Evolutionary conservation across 805 yeast species (phyloP).

Genomic region (Nakazawaea molendinolei): DNA sequence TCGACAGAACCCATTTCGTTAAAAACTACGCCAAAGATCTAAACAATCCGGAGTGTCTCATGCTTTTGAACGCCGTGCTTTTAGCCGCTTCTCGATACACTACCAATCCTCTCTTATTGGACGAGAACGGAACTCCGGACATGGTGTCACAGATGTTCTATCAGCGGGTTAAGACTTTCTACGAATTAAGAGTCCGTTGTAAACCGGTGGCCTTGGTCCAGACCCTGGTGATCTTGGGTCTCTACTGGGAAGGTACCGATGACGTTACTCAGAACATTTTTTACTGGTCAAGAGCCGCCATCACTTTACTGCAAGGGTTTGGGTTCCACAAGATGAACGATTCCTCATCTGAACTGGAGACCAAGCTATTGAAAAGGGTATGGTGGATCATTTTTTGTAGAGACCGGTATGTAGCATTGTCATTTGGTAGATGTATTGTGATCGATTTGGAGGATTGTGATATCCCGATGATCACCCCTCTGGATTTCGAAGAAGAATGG

Average conservation of each 20-base stretch:
- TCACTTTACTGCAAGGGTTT: slow-evolving; percentile 65
- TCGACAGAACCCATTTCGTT: slow-evolving; percentile 59
- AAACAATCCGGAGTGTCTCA: slow-evolving; percentile 51
- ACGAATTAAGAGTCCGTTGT: slow-evolving; percentile 61
- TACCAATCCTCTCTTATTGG: slow-evolving; percentile 43
- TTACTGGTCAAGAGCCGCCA: slow-evolving; percentile 66
- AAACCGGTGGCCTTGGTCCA: slow-evolving; percentile 60
- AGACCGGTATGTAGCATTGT: slow-evolving; percentile 63
- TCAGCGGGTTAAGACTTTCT: slow-evolving; percentile 68
- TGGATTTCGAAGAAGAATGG: slow-evolving; percentile 55
- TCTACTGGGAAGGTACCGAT: slow-evolving; percentile 72
- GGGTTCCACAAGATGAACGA: slow-evolving; percentile 50
- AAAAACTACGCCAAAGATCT: slow-evolving; percentile 45
- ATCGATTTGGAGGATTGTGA: slow-evolving; percentile 71
- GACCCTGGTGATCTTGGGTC: slow-evolving; percentile 53
- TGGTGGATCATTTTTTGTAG: slow-evolving; percentile 77
- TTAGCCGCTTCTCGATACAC: slow-evolving; percentile 64
- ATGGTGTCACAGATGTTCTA: slow-evolving; percentile 54
- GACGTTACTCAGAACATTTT: slow-evolving; percentile 59
- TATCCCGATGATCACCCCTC: slow-evolving; percentile 62
- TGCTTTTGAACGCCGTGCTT: slow-evolving; percentile 59
- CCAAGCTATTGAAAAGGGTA: slow-evolving; percentile 48
- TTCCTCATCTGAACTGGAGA: slow-evolving; percentile 17
- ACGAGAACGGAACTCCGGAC: slow-evolving; percentile 31
- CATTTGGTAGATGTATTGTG: slow-evolving; percentile 66